These are phyloP conservation scores for Hypoxylon cercidicola DNA, from an alignment of 495 filamentous ascomycete species.

Conservation along the genomic window DNA sequence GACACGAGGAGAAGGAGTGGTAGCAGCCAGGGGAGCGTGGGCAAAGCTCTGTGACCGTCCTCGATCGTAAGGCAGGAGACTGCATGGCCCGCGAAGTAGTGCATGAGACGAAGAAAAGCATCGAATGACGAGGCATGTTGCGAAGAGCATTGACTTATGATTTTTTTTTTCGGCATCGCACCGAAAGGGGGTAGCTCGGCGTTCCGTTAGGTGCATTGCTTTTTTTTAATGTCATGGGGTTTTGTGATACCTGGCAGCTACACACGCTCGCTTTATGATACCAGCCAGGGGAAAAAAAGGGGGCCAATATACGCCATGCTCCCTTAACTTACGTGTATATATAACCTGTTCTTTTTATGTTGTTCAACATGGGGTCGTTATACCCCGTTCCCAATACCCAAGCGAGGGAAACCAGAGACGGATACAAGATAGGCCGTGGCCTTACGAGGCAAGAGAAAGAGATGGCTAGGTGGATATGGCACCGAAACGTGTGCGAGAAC, in stretches of 20 bases:
- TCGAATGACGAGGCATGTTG: slow-evolving; percentile 14
- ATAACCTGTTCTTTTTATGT: slow-evolving; percentile 11
- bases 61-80: neutral
- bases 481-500: neutral
- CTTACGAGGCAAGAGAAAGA: neutral
- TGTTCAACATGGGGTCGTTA: slow-evolving; percentile 7
- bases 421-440: slow-evolving; percentile 5
- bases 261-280: slow-evolving; percentile 39
- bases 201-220: slow-evolving; percentile 31
- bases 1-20: slow-evolving; percentile 31
- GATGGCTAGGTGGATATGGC: neutral
- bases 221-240: slow-evolving; percentile 33
- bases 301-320: slow-evolving; percentile 2
- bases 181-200: slow-evolving; percentile 32
- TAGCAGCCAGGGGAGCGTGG: slow-evolving; percentile 48
- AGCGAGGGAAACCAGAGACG: slow-evolving; percentile 16
- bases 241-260: slow-evolving; percentile 30
- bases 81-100: neutral
- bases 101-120: slow-evolving; percentile 3
- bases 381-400: slow-evolving; percentile 28
- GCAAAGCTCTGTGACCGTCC: slow-evolving; percentile 50
- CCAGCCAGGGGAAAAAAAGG: slow-evolving; percentile 6
- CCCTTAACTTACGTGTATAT: slow-evolving; percentile 10
- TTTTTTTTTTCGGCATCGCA: slow-evolving; percentile 11
- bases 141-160: slow-evolving; percentile 23